Evolutionary conservation across 768 basidiomycete genomes (phyloP), one percentile per base, ranked within the genome.

Genomic region (Suillus hirtellus): DNA sequence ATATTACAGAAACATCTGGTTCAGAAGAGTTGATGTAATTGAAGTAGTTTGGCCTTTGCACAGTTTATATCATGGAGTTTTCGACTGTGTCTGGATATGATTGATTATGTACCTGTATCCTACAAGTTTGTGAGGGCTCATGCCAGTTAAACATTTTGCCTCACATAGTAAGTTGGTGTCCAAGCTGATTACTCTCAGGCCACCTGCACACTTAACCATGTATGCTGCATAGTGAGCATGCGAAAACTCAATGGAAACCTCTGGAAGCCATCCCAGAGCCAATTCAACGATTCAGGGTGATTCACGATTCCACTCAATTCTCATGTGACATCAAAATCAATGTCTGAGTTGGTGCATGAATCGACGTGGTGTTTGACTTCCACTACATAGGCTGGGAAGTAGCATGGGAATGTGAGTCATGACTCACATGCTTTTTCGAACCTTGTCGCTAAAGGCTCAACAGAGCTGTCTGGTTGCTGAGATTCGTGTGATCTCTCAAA

Each of bases 11-110:
- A 44, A 79, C 78, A 72, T 93, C 91, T 12, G 87, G 83, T 31
- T 83, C 72, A 24, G 86, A 86, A 69, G 89, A 80, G 68, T 92
- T 90, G 75, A 92, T 87, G 69, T 88, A 93, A 72, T 88, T 89
- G 76, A 91, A 89, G 66, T 83, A 86, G 71, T 93, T 93, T 14
- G 86, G 79, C 56, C 86, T 86, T 55, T 53, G 46, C 44, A 10
- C 37, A 66, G 42, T 64, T 66, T 61, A 61, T 27, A 59, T 21
- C 21, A 54, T 4, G 10, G 27, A 19, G 8, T 50, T 65, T 62
- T 67, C 44, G 63, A 61, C 37, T 17, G 27, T 49, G 24, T 2
- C 24, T 24, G 24, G 38, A 40, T 27, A 17, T 24, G 24, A 27
- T 27, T 27, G 55, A 14, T 3, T 31, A 61, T 68, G 60, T 59